phyloP scores from a whole-genome alignment of 495 filamentous ascomycete genomes.

The Bryoglossum gracile region DNA sequence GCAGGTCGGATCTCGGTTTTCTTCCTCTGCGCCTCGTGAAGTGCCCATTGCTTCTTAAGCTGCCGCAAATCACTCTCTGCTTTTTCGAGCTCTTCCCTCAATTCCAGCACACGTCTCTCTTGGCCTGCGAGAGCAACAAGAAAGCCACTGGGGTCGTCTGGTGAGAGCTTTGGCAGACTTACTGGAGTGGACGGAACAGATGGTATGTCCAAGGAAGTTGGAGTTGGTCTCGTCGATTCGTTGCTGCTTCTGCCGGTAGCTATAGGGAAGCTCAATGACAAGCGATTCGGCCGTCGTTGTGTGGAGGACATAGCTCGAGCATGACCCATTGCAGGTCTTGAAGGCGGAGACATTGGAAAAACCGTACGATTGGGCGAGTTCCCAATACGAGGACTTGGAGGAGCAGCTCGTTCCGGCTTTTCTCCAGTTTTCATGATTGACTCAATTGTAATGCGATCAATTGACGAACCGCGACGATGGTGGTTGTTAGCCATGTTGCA shows the following conservation, averaged over 20 bases:
- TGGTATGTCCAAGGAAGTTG: slow-evolving; percentile 31
- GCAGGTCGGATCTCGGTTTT: slow-evolving; percentile 50
- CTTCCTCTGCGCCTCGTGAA: slow-evolving; percentile 73
- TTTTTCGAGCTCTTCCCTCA: slow-evolving; percentile 75
- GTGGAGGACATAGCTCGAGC: slow-evolving; percentile 46
- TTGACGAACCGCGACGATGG: slow-evolving; percentile 19
- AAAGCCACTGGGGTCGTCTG: slow-evolving; percentile 65
- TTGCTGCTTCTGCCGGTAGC: slow-evolving; percentile 30
- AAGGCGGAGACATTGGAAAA: slow-evolving; percentile 24
- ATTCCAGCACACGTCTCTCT: slow-evolving; percentile 86
- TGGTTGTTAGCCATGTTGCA: slow-evolving; percentile 22
- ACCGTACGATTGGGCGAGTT: slow-evolving; percentile 18
- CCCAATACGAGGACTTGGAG: slow-evolving; percentile 20
- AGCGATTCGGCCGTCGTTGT: slow-evolving; percentile 60
- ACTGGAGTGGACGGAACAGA: slow-evolving; percentile 42
- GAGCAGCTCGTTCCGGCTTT: slow-evolving; percentile 15
- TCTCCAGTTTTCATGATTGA: slow-evolving; percentile 26
- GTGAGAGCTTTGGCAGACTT: slow-evolving; percentile 36
- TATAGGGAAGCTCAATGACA: slow-evolving; percentile 78
- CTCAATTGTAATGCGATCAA: slow-evolving; percentile 28
- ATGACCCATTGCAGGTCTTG: slow-evolving; percentile 33
- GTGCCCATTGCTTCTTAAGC: slow-evolving; percentile 76
- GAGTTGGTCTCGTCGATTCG: slow-evolving; percentile 21
- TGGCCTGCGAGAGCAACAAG: slow-evolving; percentile 86
- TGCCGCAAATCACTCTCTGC: slow-evolving; percentile 70